Percentiles rank a stretch among this genome's conserved stretches.
Evolutionary conservation across 352 stramenopile species (phyloP).

Genomic region (Nothophytophthora sp.): DNA sequence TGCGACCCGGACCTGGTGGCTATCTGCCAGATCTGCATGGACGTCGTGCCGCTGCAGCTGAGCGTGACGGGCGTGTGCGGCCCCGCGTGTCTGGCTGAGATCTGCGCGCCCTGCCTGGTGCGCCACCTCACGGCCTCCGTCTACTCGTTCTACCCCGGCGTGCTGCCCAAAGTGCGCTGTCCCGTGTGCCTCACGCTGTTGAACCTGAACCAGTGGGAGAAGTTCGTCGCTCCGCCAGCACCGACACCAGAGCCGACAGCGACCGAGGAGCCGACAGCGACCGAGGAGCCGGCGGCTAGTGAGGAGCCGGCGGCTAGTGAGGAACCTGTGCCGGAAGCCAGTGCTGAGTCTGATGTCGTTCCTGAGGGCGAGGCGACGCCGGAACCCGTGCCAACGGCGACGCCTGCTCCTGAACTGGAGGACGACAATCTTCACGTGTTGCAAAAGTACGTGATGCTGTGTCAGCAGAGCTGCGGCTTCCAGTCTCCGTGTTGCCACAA

Average conservation of each 20-base stretch:
- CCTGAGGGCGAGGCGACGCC: no score
- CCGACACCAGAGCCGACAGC: background rate
- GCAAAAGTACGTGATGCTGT: slow-evolving; percentile 61
- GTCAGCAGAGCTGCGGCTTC: slow-evolving; percentile 59
- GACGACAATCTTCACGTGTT: slow-evolving; percentile 51
- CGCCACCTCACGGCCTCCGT: slow-evolving; percentile 50
- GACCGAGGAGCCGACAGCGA: no score
- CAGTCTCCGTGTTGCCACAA: slow-evolving; percentile 65
- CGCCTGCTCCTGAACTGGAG: no score
- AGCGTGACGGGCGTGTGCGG: slow-evolving; percentile 45
- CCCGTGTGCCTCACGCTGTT: slow-evolving; percentile 56
- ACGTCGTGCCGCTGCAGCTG: slow-evolving; percentile 32
- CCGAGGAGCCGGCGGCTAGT: no score
- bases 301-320: no score
- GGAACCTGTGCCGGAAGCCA: no score
- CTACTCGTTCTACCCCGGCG: slow-evolving; percentile 60
- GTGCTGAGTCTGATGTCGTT: no score
- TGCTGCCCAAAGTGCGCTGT: slow-evolving; percentile 69
- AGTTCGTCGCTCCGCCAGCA: slow-evolving; percentile 30
- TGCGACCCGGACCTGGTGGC: slow-evolving; percentile 22
- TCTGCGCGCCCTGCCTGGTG: slow-evolving; percentile 51
- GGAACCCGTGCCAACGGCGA: no score
- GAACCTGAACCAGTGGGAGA: slow-evolving; percentile 51
- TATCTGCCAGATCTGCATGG: slow-evolving; percentile 68
- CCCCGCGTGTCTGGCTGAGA: slow-evolving; percentile 33